Evolutionary conservation across 2,329 filamentous ascomycete genomes (phyloP), one percentile per base, ranked within the genome.

Genomic region (Myrmaecium sp.): DNA sequence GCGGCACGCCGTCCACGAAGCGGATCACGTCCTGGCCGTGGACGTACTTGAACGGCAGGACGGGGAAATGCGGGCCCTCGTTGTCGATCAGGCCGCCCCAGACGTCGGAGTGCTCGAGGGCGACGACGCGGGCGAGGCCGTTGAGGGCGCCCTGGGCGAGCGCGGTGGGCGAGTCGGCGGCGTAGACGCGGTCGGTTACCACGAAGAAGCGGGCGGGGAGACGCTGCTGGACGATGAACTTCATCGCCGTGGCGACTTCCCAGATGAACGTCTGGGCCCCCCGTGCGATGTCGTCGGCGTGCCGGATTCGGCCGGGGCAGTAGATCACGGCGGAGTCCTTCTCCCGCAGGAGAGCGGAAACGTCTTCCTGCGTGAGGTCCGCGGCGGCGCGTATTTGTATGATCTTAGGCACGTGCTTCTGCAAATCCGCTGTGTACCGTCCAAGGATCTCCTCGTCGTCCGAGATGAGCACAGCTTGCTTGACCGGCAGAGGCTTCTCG

Each of bases 11-110:
- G 27, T 59, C 54, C n/a, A 37, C 32, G 9, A 57, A 41, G n/a
- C 45, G 44, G 22, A 59, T 38, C 2, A 57, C 35, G 28, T 57
- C 54, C 11, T 39, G 36, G 0, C 39, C 44, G 4, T 41, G 42
- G 11, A 58, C 46, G 26, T 59, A 57, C 23, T 46, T 49, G 16
- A 59, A 33, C 5, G 45, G 38, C 14, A 47, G 32, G 3, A 51
- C 32, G 5, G 54, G 53, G 14, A 58, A 48, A 4, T 16, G 20
- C 1, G 27, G 17, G 4, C 25, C 33, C 14, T 54, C 52, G 7
- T 35, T 38, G 32, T 59, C 53, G 15, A 57, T 46, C n/a, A 57
- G 32, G 0, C 37, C 48, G 11, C 54, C 52, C 36, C 44, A 55
- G 7, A 41, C 25, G 10, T 56, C 49, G 2, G 50, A 37, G 14